Evolutionary conservation across 495 filamentous ascomycete species (phyloP).

Genomic region (Aspergillus ostianus): DNA sequence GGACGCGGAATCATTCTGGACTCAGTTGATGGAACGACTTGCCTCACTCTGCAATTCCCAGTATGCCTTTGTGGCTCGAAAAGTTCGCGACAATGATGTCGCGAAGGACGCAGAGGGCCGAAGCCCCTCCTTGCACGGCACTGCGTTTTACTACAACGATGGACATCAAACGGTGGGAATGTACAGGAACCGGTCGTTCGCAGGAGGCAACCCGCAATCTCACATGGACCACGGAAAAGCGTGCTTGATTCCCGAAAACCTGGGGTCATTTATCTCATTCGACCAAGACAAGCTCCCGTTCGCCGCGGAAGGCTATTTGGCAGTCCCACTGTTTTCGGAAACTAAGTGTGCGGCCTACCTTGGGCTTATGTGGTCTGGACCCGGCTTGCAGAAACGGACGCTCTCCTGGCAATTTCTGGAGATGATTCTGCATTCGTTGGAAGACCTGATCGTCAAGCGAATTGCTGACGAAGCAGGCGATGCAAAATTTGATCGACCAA

Average conservation of each 20-base stretch:
- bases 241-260: conserved; percentile 64
- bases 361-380: conserved; percentile 69
- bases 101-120: conserved; percentile 36
- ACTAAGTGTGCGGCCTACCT: conserved; percentile 73
- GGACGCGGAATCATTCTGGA: conserved; percentile 65
- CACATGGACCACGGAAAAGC: conserved; percentile 76
- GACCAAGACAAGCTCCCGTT: conserved; percentile 62
- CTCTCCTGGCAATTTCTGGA: conserved; percentile 71
- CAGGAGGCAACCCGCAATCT: conserved; percentile 61
- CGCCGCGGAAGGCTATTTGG: conserved; percentile 66
- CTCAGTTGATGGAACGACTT: conserved; percentile 63
- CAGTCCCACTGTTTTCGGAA: conserved; percentile 67
- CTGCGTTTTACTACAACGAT: conserved; percentile 69
- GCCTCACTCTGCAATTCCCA: conserved; percentile 64
- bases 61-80: conserved; percentile 68
- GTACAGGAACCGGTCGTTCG: conserved; percentile 62
- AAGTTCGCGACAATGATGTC: conserved; percentile 59
- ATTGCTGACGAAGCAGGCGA: conserved; percentile 51
- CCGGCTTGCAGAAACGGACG: conserved; percentile 55
- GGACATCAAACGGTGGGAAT: conserved; percentile 53
- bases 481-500: conserved; percentile 22
- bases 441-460: conserved; percentile 65
- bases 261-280: conserved; percentile 57
- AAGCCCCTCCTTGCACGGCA: conserved; percentile 62
- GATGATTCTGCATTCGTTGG: conserved; percentile 71